Evolutionary conservation across 768 basidiomycete genomes (phyloP).

Genomic region (Lentinula detonsa): DNA sequence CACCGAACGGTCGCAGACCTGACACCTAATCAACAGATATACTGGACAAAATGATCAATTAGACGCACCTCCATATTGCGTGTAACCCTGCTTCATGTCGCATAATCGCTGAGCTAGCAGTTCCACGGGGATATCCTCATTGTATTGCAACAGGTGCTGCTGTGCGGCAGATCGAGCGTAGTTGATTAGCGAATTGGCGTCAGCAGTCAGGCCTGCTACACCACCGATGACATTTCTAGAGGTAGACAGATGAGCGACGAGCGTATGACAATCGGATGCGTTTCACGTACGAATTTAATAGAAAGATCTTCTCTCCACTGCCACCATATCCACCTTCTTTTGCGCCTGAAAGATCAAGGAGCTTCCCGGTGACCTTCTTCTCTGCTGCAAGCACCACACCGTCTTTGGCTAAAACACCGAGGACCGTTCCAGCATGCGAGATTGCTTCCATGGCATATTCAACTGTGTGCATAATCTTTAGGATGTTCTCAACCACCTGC

Average conservation of each 20-base stretch:
- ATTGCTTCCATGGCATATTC: slow-evolving; percentile 99
- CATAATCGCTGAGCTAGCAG: slow-evolving; percentile 89
- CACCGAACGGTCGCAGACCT: slow-evolving; percentile 98
- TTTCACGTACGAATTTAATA: slow-evolving; percentile 76
- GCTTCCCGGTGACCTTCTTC: slow-evolving; percentile 98
- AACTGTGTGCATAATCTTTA: slow-evolving; percentile 42
- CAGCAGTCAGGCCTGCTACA: slow-evolving; percentile 93
- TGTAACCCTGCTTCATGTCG: slow-evolving; percentile 98
- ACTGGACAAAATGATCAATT: background rate
- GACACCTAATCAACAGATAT: background rate
- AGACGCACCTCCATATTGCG: slow-evolving; percentile 83
- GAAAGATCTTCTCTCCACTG: slow-evolving; percentile 96
- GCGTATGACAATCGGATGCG: background rate
- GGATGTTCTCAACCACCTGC: background rate
- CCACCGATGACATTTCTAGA: slow-evolving; percentile 90
- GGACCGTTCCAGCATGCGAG: slow-evolving; percentile 89
- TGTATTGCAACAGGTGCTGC: slow-evolving; percentile 80
- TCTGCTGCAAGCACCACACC: slow-evolving; percentile 91
- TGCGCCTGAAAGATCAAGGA: slow-evolving; percentile 82
- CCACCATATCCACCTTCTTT: slow-evolving; percentile 92
- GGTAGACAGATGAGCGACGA: background rate
- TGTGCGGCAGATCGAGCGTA: slow-evolving; percentile 90
- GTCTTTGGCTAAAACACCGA: slow-evolving; percentile 87
- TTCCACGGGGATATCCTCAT: slow-evolving; percentile 98
- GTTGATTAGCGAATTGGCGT: slow-evolving; percentile 96